A percentile compares a stretch with the other conserved stretches of the same genome.
Evolutionary conservation across 148 eudicot species (phyloP).

Genomic region (Nepenthes mirabilis): DNA sequence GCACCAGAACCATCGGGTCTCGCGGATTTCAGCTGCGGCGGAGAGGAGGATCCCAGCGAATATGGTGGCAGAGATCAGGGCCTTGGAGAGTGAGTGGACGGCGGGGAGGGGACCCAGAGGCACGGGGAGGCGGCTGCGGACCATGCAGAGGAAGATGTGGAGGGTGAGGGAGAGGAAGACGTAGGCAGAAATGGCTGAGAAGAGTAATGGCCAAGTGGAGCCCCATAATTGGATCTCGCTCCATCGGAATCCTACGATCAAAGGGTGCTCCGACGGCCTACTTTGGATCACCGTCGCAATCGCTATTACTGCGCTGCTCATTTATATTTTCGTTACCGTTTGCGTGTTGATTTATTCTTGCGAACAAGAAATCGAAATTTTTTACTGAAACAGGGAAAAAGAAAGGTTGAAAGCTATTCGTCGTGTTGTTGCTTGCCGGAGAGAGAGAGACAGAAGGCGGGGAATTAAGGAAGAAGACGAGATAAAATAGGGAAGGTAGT

Average conservation of each 20-base stretch:
- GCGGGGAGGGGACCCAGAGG: constrained; percentile 73
- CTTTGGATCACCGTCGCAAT: neutral
- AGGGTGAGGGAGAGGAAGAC: constrained; percentile 21
- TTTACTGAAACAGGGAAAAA: too few relatives aligned
- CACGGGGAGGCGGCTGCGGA: constrained; percentile 25
- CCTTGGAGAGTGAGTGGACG: constrained; percentile 56
- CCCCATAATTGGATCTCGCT: constrained; percentile 59
- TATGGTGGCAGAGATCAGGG: constrained; percentile 48
- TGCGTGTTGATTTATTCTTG: too few relatives aligned
- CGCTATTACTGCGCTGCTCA: neutral
- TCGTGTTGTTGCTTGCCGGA: too few relatives aligned
- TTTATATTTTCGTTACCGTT: neutral
- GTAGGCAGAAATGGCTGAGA: constrained; percentile 47
- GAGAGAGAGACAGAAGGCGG: too few relatives aligned
- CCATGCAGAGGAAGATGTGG: constrained; percentile 25
- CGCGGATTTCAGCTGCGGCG: constrained; percentile 72
- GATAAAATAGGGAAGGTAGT: too few relatives aligned
- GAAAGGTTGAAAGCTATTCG: too few relatives aligned
- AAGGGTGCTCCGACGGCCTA: constrained; percentile 58
- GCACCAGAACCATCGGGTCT: constrained; percentile 86
- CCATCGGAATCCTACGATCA: constrained; percentile 57
- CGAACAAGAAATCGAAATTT: too few relatives aligned
- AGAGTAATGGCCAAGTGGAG: constrained; percentile 67
- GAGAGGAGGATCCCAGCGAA: constrained; percentile 62
- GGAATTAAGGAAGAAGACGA: too few relatives aligned